These are phyloP conservation scores for Rhodotorula mucilaginosa DNA, from an alignment of 1,284 basidiomycete genomes.

Conservation along the genomic window DNA sequence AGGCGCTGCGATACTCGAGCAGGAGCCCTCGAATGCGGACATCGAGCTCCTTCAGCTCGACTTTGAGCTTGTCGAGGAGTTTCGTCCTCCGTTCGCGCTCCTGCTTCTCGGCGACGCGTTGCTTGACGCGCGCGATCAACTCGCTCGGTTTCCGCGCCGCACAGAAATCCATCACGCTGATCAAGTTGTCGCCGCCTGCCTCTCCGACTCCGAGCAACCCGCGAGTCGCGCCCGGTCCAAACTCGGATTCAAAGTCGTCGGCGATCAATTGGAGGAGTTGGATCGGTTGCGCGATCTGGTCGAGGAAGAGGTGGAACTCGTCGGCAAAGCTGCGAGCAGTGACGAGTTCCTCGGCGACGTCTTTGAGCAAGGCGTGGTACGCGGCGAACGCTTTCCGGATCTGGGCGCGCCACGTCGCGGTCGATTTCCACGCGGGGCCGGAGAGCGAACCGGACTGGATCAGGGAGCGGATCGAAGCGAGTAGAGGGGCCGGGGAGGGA, in stretches of 20 bases:
- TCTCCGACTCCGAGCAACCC: slow-evolving; percentile 36
- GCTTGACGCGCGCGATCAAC: slow-evolving; percentile 31
- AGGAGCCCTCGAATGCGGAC: slow-evolving; percentile 13
- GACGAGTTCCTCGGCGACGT: slow-evolving; percentile 36
- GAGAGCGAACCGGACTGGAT: slow-evolving; percentile 23
- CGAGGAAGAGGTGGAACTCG: slow-evolving; percentile 39
- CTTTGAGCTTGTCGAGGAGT: slow-evolving; percentile 13
- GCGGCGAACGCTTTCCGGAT: slow-evolving; percentile 31
- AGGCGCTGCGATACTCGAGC: slow-evolving; percentile 25
- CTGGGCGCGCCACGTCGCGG: slow-evolving; percentile 31
- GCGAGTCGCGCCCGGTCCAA: slow-evolving; percentile 29
- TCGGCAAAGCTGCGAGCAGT: slow-evolving; percentile 18
- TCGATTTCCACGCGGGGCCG: slow-evolving; percentile 23
- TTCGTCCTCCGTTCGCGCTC: slow-evolving; percentile 23
- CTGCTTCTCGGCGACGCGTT: slow-evolving; percentile 33
- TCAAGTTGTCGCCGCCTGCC: slow-evolving; percentile 34
- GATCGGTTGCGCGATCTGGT: slow-evolving; percentile 33
- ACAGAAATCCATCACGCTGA: slow-evolving; percentile 38
- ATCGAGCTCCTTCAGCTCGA: slow-evolving; percentile 24
- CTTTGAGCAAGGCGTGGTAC: slow-evolving; percentile 32
- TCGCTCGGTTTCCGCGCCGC: slow-evolving; percentile 31
- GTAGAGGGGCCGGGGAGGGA: slow-evolving; percentile 27
- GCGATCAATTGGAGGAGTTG: slow-evolving; percentile 35
- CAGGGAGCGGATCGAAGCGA: slow-evolving; percentile 34
- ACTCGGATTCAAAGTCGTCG: slow-evolving; percentile 38